phyloP scores from a whole-genome alignment of 805 yeast genomes.

The Ogataea pilisensis region DNA sequence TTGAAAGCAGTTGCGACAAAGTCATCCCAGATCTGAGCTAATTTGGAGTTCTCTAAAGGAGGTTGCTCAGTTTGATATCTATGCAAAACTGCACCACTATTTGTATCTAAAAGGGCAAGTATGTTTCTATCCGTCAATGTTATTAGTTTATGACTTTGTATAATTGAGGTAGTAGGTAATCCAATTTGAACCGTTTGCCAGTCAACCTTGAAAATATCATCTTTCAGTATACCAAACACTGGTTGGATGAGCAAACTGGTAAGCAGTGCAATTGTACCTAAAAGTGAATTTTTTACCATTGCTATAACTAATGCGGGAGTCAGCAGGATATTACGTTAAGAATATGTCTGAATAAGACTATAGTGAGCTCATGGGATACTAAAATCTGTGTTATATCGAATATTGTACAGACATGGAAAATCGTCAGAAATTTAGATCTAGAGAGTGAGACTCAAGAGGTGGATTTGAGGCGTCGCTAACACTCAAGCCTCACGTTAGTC shows the following conservation, averaged over 20 bases:
- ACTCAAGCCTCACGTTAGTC: too few relatives aligned
- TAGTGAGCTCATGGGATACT: too few relatives aligned
- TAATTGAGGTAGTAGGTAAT: constrained; percentile 21
- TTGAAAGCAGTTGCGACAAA: constrained; percentile 15
- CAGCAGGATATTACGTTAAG: too few relatives aligned
- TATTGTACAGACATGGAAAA: too few relatives aligned
- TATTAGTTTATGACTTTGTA: constrained; percentile 16
- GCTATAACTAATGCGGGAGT: background rate
- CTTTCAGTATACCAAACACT: constrained; percentile 28
- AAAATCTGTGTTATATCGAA: too few relatives aligned
- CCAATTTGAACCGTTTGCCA: constrained; percentile 52
- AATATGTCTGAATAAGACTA: too few relatives aligned
- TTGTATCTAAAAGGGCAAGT: constrained; percentile 24
- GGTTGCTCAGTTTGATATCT: constrained; percentile 28
- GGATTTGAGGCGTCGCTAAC: too few relatives aligned
- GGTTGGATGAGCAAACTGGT: constrained; percentile 6
- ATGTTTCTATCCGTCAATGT: constrained; percentile 26
- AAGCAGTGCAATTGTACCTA: background rate
- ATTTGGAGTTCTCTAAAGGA: constrained; percentile 5
- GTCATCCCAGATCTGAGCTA: constrained; percentile 11
- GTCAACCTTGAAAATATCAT: constrained; percentile 52
- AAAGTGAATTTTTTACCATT: background rate
- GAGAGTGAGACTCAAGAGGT: too few relatives aligned
- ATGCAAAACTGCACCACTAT: constrained; percentile 26
- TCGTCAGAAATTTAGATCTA: too few relatives aligned